Percentiles rank a stretch among this genome's conserved stretches.
Evolutionary conservation across 306 rosid species (phyloP).

Genomic region (Morella rubra): DNA sequence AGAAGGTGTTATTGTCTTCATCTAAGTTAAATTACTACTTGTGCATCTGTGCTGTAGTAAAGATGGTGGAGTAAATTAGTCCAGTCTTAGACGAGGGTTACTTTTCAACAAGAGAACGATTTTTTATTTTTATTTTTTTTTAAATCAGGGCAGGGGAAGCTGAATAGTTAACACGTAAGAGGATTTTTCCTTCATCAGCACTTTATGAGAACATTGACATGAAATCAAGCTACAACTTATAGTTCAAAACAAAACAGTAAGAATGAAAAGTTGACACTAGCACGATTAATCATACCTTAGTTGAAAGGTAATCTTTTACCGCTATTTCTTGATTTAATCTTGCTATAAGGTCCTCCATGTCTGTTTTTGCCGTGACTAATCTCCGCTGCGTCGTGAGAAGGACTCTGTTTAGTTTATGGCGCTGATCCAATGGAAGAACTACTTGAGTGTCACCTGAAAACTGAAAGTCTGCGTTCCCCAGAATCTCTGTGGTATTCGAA

Average conservation of each 20-base stretch:
- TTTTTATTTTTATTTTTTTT: not conserved
- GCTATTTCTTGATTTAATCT: constrained; percentile 96
- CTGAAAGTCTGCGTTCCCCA: constrained; percentile 51
- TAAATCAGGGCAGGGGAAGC: not conserved
- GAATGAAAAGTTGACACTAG: constrained; percentile 9
- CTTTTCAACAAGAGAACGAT: not conserved
- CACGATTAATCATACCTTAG: constrained; percentile 61
- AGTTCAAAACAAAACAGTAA: not conserved
- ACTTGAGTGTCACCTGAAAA: constrained; percentile 60
- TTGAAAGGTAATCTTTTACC: constrained; percentile 84
- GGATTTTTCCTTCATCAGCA: not conserved
- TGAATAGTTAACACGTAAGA: not conserved
- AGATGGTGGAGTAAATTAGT: not conserved
- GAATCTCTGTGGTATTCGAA: constrained; percentile 51
- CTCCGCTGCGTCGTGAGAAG: constrained; percentile 90
- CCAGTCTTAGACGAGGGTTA: not conserved
- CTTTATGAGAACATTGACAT: constrained; percentile 1
- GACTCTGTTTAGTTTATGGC: constrained; percentile 82
- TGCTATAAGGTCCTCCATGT: constrained; percentile 94
- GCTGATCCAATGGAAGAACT: constrained; percentile 86
- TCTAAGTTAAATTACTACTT: not conserved
- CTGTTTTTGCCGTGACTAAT: constrained; percentile 83
- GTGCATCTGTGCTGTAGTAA: not conserved
- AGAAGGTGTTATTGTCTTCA: no score
- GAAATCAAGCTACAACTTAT: constrained; percentile 10